Evolutionary conservation across 306 rosid species (phyloP).

Genomic region (Hippophae rhamnoides): DNA sequence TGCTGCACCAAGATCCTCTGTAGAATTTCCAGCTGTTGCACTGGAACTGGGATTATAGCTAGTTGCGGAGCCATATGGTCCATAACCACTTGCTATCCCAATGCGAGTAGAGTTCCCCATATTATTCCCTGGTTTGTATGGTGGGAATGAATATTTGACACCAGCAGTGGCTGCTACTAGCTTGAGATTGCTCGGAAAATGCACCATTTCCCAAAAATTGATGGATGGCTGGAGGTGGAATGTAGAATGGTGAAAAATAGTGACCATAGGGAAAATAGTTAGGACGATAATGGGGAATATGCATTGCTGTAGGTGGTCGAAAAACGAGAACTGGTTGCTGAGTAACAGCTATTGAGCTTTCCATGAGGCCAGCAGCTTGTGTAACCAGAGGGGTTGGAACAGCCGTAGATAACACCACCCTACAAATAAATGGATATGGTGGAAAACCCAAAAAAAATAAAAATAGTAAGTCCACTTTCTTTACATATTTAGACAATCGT

Average conservation of each 20-base stretch:
- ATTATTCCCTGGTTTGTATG: slow-evolving; percentile 71
- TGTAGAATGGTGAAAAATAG: slow-evolving; percentile 70
- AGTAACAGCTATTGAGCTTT: slow-evolving; percentile 71
- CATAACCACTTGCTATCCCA: slow-evolving; percentile 69
- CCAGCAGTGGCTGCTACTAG: slow-evolving; percentile 59
- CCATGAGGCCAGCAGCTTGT: slow-evolving; percentile 87
- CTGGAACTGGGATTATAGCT: slow-evolving; percentile 76
- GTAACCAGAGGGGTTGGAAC: slow-evolving; percentile 66
- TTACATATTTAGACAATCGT: background rate
- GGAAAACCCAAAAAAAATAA: slow-evolving; percentile 9
- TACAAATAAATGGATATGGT: slow-evolving; percentile 34
- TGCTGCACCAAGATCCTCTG: slow-evolving; percentile 71
- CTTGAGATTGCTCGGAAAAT: slow-evolving; percentile 86
- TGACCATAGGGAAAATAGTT: slow-evolving; percentile 83
- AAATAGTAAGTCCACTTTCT: background rate
- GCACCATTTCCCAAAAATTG: slow-evolving; percentile 82
- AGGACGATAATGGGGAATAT: slow-evolving; percentile 76
- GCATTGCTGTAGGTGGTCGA: slow-evolving; percentile 75
- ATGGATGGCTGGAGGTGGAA: slow-evolving; percentile 80
- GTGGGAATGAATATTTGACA: slow-evolving; percentile 81
- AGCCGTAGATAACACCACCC: slow-evolving; percentile 77
- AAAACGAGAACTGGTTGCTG: slow-evolving; percentile 87
- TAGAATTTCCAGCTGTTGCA: slow-evolving; percentile 54
- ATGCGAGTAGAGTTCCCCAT: slow-evolving; percentile 63
- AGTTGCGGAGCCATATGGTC: slow-evolving; percentile 72